These are phyloP conservation scores for Myriosclerotinia curreyana DNA, from an alignment of 2,329 filamentous ascomycete species.

Conservation along the genomic window DNA sequence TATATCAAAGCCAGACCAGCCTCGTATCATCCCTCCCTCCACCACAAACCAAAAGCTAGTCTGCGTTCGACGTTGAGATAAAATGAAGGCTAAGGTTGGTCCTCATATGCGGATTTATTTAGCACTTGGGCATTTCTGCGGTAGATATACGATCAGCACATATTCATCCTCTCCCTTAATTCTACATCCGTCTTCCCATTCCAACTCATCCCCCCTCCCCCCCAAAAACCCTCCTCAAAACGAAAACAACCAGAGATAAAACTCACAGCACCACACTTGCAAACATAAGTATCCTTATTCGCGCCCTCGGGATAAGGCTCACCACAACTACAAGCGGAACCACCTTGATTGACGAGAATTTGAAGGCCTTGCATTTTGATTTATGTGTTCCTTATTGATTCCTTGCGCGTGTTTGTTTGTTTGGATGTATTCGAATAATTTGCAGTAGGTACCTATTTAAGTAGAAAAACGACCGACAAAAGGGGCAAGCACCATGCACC, in stretches of 20 bases:
- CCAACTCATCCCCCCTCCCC: background rate
- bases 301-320: slow-evolving; percentile 10
- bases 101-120: background rate
- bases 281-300: slow-evolving; percentile 18
- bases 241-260: background rate
- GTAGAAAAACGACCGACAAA: background rate
- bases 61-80: background rate
- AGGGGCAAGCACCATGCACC: background rate
- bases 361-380: slow-evolving; percentile 10
- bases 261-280: slow-evolving; percentile 12
- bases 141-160: background rate
- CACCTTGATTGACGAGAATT: slow-evolving; percentile 10
- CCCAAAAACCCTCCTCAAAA: too few relatives aligned
- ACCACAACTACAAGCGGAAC: slow-evolving; percentile 10
- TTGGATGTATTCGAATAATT: background rate
- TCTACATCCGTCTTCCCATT: too few relatives aligned
- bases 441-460: too few relatives aligned
- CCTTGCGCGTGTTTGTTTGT: background rate
- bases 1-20: background rate
- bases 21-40: background rate
- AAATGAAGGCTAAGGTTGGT: background rate
- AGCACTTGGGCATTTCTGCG: slow-evolving; percentile 1
- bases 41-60: too few relatives aligned
- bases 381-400: background rate
- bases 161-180: too few relatives aligned